These are phyloP conservation scores for Diaporthe citrichinensis DNA, from an alignment of 2,329 filamentous ascomycete species.

Conservation along the genomic window DNA sequence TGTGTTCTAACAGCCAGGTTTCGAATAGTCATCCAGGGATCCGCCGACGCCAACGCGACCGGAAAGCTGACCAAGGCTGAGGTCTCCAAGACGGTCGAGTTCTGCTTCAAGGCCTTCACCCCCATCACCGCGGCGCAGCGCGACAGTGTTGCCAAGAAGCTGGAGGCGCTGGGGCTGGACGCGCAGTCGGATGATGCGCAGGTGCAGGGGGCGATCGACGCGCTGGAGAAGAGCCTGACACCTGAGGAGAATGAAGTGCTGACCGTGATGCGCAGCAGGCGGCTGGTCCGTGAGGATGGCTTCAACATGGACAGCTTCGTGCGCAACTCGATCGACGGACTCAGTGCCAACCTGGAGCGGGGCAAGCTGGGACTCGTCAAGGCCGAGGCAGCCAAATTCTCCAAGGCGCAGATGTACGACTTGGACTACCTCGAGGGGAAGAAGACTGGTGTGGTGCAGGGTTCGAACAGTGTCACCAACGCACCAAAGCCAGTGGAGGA, in stretches of 20 bases:
- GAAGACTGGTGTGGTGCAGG: not conserved
- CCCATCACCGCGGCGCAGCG: conserved; percentile 28
- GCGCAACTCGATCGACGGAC: conserved; percentile 48
- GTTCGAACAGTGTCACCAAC: not conserved
- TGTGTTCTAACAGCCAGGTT: conserved; percentile 9
- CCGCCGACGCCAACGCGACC: conserved; percentile 48
- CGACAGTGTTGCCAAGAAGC: conserved; percentile 30
- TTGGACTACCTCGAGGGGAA: not conserved
- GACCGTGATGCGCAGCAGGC: conserved; percentile 49
- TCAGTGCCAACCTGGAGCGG: conserved; percentile 45
- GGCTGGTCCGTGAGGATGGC: conserved; percentile 50
- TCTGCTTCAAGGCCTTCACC: conserved; percentile 51
- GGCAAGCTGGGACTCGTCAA: conserved; percentile 45
- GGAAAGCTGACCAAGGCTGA: conserved; percentile 49
- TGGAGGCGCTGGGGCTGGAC: conserved; percentile 33
- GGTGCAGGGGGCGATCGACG: conserved; percentile 28
- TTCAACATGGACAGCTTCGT: conserved; percentile 52
- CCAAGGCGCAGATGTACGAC: not conserved
- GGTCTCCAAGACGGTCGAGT: conserved; percentile 51
- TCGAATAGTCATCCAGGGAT: conserved; percentile 55
- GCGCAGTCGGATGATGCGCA: not conserved
- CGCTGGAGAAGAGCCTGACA: conserved; percentile 44
- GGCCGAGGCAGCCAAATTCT: not conserved
- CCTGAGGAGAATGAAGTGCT: conserved; percentile 47
- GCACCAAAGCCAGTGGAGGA: not conserved